phyloP scores from a whole-genome alignment of 331 rosid species.

The Pyracantha coccinea region DNA sequence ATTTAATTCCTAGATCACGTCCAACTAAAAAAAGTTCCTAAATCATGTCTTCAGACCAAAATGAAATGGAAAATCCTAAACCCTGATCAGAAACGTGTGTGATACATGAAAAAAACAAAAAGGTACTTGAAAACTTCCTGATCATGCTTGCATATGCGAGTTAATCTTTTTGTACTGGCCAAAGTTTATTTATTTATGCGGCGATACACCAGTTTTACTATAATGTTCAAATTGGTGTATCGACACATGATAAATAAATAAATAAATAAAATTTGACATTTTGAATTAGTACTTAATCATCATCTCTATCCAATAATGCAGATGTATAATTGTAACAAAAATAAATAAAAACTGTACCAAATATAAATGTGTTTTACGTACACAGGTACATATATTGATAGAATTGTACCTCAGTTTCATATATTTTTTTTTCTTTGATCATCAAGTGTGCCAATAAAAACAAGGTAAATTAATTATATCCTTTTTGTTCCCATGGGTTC shows the following conservation, averaged over 20 bases:
- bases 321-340: neutral
- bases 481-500: neutral
- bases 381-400: neutral
- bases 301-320: neutral
- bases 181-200: no score
- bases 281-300: neutral
- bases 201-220: no score
- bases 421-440: neutral
- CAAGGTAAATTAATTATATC: neutral
- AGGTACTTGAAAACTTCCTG: neutral
- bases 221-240: no score
- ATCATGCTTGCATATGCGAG: neutral
- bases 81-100: neutral
- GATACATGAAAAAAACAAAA: neutral
- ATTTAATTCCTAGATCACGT: neutral
- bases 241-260: no score
- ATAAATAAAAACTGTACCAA: neutral
- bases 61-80: neutral
- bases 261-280: no score
- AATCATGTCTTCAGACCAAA: neutral
- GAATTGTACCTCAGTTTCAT: neutral
- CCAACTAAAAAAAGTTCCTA: neutral
- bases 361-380: slow-evolving; percentile 5
- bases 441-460: neutral
- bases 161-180: no score